Base-by-base conservation (phyloP, 78 protist genomes). In the Cavenderia fasciculata region DNA sequence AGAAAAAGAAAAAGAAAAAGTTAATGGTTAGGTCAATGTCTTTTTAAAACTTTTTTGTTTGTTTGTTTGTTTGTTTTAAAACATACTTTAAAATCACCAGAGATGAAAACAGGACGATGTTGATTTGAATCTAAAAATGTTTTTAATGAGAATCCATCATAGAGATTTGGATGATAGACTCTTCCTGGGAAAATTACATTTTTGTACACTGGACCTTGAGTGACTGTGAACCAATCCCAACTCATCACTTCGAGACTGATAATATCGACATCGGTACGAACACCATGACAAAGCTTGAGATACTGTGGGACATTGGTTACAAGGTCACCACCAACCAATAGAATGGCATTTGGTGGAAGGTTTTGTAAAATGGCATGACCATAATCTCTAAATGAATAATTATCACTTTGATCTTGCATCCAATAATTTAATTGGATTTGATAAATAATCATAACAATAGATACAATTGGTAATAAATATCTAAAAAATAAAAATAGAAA, bases 21-120 rank as follows among this genome's bases (percentile, higher is more conserved):
- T n/a, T n/a, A n/a, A n/a, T n/a, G n/a, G n/a, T n/a, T n/a, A n/a
- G n/a, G n/a, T n/a, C n/a, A n/a, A n/a, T n/a, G n/a, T n/a, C n/a
- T n/a, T n/a, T n/a, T n/a, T n/a, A n/a, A n/a, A n/a, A n/a, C n/a
- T n/a, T n/a, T n/a, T n/a, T n/a, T n/a, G n/a, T n/a, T n/a, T n/a
- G n/a, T n/a, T n/a, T n/a, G n/a, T n/a, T n/a, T n/a, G n/a, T n/a
- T n/a, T n/a, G n/a, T n/a, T n/a, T n/a, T n/a, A n/a, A n/a, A n/a
- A n/a, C n/a, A n/a, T n/a, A n/a, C n/a, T n/a, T 79, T 79, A 27
- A 79, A 79, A 61, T 79, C 88, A 14, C 88, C 88, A 41, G 43
- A 65, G 8, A 79, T 3, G 51, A 52, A 66, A 40, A 79, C 66
- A 18, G 88, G 88, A 40, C 88, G 47, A 19, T 79, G 46, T 33